These are phyloP conservation scores for Angomonas ambiguus DNA, from an alignment of 208 protist genomes.

Conservation along the genomic window DNA sequence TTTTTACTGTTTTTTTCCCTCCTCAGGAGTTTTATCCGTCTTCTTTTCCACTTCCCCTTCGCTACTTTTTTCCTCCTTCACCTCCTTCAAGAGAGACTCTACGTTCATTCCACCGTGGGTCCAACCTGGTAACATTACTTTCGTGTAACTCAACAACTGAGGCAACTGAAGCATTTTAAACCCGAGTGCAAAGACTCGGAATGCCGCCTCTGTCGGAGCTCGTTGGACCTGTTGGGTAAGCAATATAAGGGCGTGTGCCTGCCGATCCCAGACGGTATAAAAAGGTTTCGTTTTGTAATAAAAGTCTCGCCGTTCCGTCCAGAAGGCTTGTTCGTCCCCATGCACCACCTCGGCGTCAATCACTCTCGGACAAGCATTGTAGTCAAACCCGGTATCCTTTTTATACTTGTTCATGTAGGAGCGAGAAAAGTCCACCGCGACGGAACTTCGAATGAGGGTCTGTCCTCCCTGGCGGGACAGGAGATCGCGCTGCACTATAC, in stretches of 20 bases:
- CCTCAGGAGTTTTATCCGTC: not conserved
- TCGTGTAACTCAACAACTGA: conserved; percentile 34
- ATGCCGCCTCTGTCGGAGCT: conserved; percentile 76
- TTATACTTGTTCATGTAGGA: conserved; percentile 37
- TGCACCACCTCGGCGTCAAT: conserved; percentile 80
- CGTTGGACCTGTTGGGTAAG: conserved; percentile 67
- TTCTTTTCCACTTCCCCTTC: conserved; percentile 18
- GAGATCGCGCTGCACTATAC: conserved; percentile 62
- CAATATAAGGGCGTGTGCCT: conserved; percentile 73
- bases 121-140: conserved; percentile 67
- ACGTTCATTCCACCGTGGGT: conserved; percentile 38
- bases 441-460: conserved; percentile 31
- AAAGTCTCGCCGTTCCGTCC: conserved; percentile 59
- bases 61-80: conserved; percentile 12
- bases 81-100: conserved; percentile 39
- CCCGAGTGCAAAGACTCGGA: conserved; percentile 72
- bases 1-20: not conserved
- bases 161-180: conserved; percentile 75
- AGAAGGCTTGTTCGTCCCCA: conserved; percentile 80
- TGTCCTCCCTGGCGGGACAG: conserved; percentile 67
- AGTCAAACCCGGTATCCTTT: conserved; percentile 6
- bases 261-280: conserved; percentile 72
- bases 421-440: conserved; percentile 61
- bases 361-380: conserved; percentile 45
- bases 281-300: conserved; percentile 43